phyloP scores from a whole-genome alignment of 306 rosid genomes.

The Alnus rubra region DNA sequence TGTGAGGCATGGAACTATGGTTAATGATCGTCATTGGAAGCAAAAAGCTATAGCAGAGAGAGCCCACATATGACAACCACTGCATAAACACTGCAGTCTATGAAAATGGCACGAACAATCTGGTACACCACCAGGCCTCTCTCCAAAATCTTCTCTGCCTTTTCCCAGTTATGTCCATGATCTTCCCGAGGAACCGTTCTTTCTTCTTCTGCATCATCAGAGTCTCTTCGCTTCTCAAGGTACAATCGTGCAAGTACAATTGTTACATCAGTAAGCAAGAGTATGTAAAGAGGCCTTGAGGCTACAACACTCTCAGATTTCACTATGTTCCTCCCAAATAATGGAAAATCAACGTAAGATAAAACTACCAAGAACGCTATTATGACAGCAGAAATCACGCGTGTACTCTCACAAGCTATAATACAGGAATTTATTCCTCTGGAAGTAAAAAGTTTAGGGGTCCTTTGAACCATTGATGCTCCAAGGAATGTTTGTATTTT shows the following conservation, averaged over 20 bases:
- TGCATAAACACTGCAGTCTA: constrained; percentile 70
- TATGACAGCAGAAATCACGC: constrained; percentile 53
- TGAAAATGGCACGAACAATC: constrained; percentile 68
- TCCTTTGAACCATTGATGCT: constrained; percentile 9
- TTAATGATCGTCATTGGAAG: too few relatives aligned
- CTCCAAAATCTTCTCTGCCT: constrained; percentile 75
- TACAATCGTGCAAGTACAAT: constrained; percentile 50
- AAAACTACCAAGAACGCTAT: constrained; percentile 62
- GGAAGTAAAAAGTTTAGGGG: constrained; percentile 52
- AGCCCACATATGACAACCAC: constrained; percentile 69
- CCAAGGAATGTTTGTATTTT: constrained; percentile 19
- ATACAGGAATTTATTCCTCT: constrained; percentile 59
- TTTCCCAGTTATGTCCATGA: constrained; percentile 47
- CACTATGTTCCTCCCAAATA: constrained; percentile 38
- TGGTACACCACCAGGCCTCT: constrained; percentile 83
- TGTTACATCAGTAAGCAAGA: constrained; percentile 62
- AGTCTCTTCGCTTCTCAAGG: constrained; percentile 34
- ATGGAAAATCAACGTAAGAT: constrained; percentile 32
- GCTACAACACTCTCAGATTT: constrained; percentile 44
- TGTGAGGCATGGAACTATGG: too few relatives aligned
- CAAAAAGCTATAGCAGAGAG: constrained; percentile 47
- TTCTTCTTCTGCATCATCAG: constrained; percentile 39
- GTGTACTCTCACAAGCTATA: constrained; percentile 56
- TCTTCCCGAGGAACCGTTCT: constrained; percentile 26
- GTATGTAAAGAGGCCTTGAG: constrained; percentile 67